Conservation (phyloP, 768 basidiomycete species). For the Pisolithus tinctorius region DNA sequence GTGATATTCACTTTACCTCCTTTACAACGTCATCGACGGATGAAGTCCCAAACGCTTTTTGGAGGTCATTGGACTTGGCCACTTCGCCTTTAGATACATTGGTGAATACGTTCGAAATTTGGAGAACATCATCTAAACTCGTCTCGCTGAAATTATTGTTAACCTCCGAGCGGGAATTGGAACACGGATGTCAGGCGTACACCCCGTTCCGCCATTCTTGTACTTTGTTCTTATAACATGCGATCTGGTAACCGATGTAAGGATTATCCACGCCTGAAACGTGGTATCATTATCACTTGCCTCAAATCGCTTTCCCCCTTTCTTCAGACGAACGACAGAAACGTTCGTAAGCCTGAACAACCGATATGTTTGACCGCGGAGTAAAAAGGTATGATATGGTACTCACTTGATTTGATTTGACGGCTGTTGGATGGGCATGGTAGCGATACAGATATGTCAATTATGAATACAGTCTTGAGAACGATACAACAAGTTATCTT, state of each 20-base stretch:
- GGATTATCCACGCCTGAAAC: background rate
- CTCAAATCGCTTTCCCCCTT: constrained; percentile 97
- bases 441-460: background rate
- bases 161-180: background rate
- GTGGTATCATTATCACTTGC: constrained; percentile 36
- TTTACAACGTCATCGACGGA: constrained; percentile 68
- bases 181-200: constrained; percentile 35
- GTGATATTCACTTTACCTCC: constrained; percentile 46
- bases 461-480: no score
- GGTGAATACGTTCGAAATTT: constrained; percentile 91
- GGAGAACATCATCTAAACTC: constrained; percentile 89
- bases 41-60: constrained; percentile 84
- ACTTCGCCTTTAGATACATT: constrained; percentile 97
- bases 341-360: constrained; percentile 85
- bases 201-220: constrained; percentile 93
- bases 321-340: constrained; percentile 91
- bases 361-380: constrained; percentile 6
- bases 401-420: constrained; percentile 84
- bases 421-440: constrained; percentile 67
- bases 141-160: constrained; percentile 57
- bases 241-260: constrained; percentile 50
- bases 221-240: constrained; percentile 99
- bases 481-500: no score
- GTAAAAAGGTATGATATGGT: background rate
- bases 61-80: constrained; percentile 81